These are phyloP conservation scores for Lecanicillium sp. DNA, from an alignment of 2,329 filamentous ascomycete species.

Conservation along the genomic window DNA sequence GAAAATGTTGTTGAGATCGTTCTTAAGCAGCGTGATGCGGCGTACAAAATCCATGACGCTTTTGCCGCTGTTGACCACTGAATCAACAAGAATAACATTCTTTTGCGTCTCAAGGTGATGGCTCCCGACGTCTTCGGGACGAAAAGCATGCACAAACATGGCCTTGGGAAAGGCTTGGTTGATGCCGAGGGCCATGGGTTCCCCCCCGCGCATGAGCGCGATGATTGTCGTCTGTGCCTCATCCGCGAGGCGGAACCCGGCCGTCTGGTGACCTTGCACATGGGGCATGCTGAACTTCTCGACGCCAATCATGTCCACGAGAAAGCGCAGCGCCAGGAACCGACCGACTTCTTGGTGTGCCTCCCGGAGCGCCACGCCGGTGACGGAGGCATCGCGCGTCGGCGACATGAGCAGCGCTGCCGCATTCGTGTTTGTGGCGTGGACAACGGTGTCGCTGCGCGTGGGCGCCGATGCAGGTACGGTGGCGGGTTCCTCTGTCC, in stretches of 20 bases:
- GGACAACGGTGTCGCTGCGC: conserved; percentile 10
- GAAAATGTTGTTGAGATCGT: conserved; percentile 39
- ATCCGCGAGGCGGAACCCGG: conserved; percentile 39
- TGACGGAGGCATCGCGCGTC: conserved; percentile 42
- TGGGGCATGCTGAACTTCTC: conserved; percentile 44
- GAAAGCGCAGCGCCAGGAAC: conserved; percentile 46
- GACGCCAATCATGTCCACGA: conserved; percentile 42
- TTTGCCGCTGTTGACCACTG: conserved; percentile 53
- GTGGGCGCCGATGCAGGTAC: not conserved
- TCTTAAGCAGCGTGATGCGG: conserved; percentile 34
- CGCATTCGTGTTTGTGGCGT: conserved; percentile 39
- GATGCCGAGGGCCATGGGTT: conserved; percentile 55
- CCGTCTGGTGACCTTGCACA: conserved; percentile 41
- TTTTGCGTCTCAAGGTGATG: conserved; percentile 33
- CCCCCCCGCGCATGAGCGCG: conserved; percentile 57
- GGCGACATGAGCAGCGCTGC: conserved; percentile 47
- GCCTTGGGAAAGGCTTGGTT: conserved; percentile 46
- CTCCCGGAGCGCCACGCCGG: conserved; percentile 40
- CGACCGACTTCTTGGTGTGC: conserved; percentile 44
- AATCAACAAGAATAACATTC: conserved; percentile 51
- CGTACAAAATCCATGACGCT: conserved; percentile 43
- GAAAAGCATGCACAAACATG: conserved; percentile 42
- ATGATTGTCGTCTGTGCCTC: conserved; percentile 49
- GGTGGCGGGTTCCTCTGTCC: not conserved
- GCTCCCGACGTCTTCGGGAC: conserved; percentile 34